Evolutionary conservation across 202 grass and related monocot species (phyloP).

Genomic region (Cymbopogon flexuosus): DNA sequence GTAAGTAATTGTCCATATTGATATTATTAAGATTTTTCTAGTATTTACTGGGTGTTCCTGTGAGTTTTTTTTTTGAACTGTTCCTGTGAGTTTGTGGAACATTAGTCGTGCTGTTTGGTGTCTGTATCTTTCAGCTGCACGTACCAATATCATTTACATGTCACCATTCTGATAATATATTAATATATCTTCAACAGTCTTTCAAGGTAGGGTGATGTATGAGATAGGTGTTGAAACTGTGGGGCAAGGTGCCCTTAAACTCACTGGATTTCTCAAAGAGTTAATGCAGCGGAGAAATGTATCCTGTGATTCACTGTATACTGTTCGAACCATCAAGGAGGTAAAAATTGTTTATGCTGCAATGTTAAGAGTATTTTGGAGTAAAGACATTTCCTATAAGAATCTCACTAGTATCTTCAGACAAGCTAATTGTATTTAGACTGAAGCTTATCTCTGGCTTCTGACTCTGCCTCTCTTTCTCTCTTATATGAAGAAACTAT

Average conservation of each 20-base stretch:
- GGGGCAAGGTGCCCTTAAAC: slow-evolving; percentile 78
- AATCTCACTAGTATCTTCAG: background rate
- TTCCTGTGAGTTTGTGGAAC: background rate
- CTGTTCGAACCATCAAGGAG: slow-evolving; percentile 91
- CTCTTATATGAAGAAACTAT: slow-evolving; percentile 69
- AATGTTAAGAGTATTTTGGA: slow-evolving; percentile 11
- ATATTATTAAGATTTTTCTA: background rate
- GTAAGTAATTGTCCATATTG: slow-evolving; percentile 39
- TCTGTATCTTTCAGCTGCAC: slow-evolving; percentile 7
- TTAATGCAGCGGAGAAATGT: slow-evolving; percentile 67
- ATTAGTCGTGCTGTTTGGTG: background rate
- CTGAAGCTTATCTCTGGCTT: background rate
- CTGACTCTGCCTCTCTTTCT: slow-evolving; percentile 20
- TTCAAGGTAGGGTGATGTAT: slow-evolving; percentile 71
- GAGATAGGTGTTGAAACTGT: slow-evolving; percentile 84
- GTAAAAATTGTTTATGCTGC: slow-evolving; percentile 33
- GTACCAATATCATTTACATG: background rate
- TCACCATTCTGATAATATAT: slow-evolving; percentile 14
- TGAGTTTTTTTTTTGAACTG: background rate
- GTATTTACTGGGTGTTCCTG: background rate
- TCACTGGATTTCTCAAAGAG: slow-evolving; percentile 91
- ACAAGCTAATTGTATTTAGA: slow-evolving; percentile 8
- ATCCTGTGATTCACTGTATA: slow-evolving; percentile 71
- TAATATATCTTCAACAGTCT: slow-evolving; percentile 53
- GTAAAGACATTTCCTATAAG: background rate